phyloP scores from a whole-genome alignment of 1,284 basidiomycete genomes.

The Blastosporella zonata region DNA sequence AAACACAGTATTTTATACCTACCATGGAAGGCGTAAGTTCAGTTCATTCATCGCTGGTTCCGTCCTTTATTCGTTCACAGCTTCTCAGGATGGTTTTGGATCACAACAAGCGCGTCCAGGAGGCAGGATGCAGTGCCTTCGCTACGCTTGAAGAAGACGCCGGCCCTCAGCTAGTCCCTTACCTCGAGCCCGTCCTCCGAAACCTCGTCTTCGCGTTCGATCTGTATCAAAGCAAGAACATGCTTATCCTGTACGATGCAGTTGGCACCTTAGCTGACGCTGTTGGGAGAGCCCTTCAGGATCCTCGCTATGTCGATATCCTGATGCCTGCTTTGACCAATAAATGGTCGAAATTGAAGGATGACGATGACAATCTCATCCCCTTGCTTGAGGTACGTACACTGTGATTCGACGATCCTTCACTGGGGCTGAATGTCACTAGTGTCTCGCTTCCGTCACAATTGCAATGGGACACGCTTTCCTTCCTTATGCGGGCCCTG shows the following conservation, averaged over 20 bases:
- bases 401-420: not conserved
- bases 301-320: conserved; percentile 87
- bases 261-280: conserved; percentile 97
- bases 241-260: conserved; percentile 97
- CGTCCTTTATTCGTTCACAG: conserved; percentile 37
- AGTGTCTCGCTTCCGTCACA: conserved; percentile 97
- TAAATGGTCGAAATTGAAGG: conserved; percentile 86
- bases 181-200: conserved; percentile 90
- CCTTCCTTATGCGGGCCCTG: conserved; percentile 83
- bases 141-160: conserved; percentile 99
- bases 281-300: conserved; percentile 86
- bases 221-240: conserved; percentile 99
- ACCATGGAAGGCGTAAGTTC: conserved; percentile 93
- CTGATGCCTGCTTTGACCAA: conserved; percentile 94
- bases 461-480: conserved; percentile 96
- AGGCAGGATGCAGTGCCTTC: conserved; percentile 98
- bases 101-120: conserved; percentile 98
- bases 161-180: conserved; percentile 85
- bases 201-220: conserved; percentile 96
- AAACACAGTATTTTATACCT: conserved; percentile 88
- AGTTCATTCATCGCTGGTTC: conserved; percentile 2
- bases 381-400: conserved; percentile 85
- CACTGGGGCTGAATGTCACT: conserved; percentile 18
- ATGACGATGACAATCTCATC: conserved; percentile 92
- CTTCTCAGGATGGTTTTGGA: conserved; percentile 97